These are phyloP conservation scores for Aspergillus vadensis DNA, from an alignment of 2,329 filamentous ascomycete species.

Conservation along the genomic window DNA sequence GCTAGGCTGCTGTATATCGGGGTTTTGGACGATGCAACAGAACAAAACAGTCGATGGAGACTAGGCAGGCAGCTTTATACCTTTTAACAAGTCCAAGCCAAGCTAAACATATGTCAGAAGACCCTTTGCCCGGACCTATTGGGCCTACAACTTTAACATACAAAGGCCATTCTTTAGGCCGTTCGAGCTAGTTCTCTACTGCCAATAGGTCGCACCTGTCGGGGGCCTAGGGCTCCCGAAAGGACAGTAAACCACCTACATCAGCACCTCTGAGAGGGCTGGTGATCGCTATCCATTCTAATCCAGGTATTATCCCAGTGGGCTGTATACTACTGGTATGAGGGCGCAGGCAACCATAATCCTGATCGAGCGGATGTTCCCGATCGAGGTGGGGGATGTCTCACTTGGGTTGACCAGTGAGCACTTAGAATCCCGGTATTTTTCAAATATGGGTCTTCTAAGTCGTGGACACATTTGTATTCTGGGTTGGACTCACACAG, in stretches of 20 bases:
- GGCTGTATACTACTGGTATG: not conserved
- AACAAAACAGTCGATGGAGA: not conserved
- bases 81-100: not conserved
- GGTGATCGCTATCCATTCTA: not conserved
- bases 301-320: not conserved
- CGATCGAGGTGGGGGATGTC: not conserved
- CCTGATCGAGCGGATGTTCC: not conserved
- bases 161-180: fast-evolving
- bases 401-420: not conserved
- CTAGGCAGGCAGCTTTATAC: not conserved
- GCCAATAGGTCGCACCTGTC: not conserved
- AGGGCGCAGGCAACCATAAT: not conserved
- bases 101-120: not conserved
- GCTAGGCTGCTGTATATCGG: not conserved
- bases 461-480: too few relatives aligned
- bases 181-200: not conserved
- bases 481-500: too few relatives aligned
- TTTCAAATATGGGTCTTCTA: too few relatives aligned
- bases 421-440: too few relatives aligned
- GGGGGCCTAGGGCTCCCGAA: not conserved
- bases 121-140: not conserved
- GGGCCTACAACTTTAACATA: not conserved
- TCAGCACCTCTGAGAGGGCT: not conserved
- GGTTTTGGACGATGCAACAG: not conserved
- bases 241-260: not conserved